Percentiles rank a stretch among this genome's conserved stretches.
phyloP scores from a whole-genome alignment of 306 rosid species.

The Dryas octopetala region DNA sequence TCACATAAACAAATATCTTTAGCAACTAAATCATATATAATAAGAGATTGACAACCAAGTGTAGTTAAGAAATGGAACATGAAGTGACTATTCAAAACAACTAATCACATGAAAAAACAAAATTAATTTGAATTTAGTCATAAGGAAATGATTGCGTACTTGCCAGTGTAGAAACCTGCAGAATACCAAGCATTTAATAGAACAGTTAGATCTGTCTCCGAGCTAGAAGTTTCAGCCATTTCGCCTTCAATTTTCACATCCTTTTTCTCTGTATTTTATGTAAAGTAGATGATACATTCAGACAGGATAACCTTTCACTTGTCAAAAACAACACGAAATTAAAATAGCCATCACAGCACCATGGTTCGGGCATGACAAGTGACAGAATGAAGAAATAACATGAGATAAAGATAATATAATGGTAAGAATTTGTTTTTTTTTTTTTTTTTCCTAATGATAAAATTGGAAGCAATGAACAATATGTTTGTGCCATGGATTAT shows the following conservation, averaged over 20 bases:
- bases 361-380: background rate
- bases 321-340: background rate
- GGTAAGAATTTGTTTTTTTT: background rate
- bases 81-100: background rate
- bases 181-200: slow-evolving; percentile 92
- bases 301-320: background rate
- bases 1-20: background rate
- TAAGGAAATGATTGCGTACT: slow-evolving; percentile 39
- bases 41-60: background rate
- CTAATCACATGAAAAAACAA: background rate
- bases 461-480: background rate
- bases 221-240: slow-evolving; percentile 38
- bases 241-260: slow-evolving; percentile 23
- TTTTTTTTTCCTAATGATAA: background rate
- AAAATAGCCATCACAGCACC: background rate
- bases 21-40: background rate
- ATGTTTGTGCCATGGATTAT: background rate
- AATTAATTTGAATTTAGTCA: background rate
- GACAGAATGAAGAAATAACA: background rate
- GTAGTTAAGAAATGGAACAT: background rate
- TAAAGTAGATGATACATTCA: slow-evolving; percentile 6
- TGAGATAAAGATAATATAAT: background rate
- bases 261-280: slow-evolving; percentile 42
- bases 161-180: slow-evolving; percentile 86
- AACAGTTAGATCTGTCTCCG: slow-evolving; percentile 54